Evolutionary conservation across 2,329 filamentous ascomycete genomes (phyloP).

Genomic region (Dothideomycetes sp.): DNA sequence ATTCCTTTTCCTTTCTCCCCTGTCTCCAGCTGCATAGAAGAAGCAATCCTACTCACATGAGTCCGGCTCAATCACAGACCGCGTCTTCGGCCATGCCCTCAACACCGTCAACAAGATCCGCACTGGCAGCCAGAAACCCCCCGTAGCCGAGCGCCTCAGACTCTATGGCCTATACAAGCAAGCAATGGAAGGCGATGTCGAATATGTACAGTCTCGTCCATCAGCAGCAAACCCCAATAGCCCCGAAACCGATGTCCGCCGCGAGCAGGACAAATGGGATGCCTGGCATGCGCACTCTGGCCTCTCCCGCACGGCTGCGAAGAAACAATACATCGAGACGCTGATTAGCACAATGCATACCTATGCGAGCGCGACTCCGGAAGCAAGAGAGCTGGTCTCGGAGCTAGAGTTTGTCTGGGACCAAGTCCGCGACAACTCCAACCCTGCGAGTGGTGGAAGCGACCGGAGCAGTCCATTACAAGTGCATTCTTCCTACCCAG

Average conservation of each 20-base stretch:
- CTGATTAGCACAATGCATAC: constrained; percentile 94
- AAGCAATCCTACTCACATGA: background rate
- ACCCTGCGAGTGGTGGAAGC: constrained; percentile 5
- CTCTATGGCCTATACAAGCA: constrained; percentile 99
- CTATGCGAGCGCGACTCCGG: constrained; percentile 76
- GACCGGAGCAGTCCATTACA: constrained; percentile 7
- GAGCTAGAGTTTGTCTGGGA: constrained; percentile 99
- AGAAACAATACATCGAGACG: constrained; percentile 84
- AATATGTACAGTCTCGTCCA: constrained; percentile 84
- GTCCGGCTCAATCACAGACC: constrained; percentile 47
- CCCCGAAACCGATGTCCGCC: constrained; percentile 8
- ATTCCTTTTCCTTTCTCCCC: background rate
- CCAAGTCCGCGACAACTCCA: constrained; percentile 69
- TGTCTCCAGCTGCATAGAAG: too few species aligned
- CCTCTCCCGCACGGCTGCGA: constrained; percentile 79
- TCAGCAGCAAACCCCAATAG: constrained; percentile 13
- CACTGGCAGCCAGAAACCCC: constrained; percentile 81
- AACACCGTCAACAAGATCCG: constrained; percentile 98
- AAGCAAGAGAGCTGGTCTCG: constrained; percentile 75
- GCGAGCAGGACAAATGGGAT: constrained; percentile 49
- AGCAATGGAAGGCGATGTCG: constrained; percentile 96
- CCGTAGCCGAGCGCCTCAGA: constrained; percentile 70
- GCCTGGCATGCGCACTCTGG: constrained; percentile 86
- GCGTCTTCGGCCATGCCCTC: constrained; percentile 96
- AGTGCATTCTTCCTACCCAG: background rate